These are phyloP conservation scores for Bipolaris sorokiniana DNA, from an alignment of 2,329 filamentous ascomycete genomes.

Conservation along the genomic window DNA sequence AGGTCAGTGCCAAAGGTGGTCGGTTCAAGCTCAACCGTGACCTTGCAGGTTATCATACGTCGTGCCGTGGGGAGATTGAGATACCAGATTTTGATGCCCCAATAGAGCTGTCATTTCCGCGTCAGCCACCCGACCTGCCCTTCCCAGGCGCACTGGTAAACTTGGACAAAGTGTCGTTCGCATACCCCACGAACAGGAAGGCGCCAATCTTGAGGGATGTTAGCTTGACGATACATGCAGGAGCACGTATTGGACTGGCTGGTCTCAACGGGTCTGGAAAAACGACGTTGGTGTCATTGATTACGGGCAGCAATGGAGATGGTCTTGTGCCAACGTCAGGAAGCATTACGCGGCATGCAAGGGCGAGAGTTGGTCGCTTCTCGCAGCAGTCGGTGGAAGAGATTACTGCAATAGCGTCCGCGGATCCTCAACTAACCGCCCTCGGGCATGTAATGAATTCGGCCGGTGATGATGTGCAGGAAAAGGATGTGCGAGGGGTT, in stretches of 20 bases:
- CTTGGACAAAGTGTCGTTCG: constrained; percentile 71
- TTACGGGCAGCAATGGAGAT: constrained; percentile 60
- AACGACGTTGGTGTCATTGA: constrained; percentile 74
- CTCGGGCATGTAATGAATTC: constrained; percentile 67
- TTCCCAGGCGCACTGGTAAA: constrained; percentile 78
- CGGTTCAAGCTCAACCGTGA: constrained; percentile 84
- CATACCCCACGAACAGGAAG: constrained; percentile 59
- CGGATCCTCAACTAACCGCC: constrained; percentile 65
- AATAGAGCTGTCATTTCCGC: constrained; percentile 64
- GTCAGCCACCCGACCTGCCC: constrained; percentile 70
- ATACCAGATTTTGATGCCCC: constrained; percentile 65
- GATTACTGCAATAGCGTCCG: constrained; percentile 63
- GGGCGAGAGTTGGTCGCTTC: constrained; percentile 75
- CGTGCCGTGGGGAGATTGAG: constrained; percentile 70
- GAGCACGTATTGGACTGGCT: constrained; percentile 75
- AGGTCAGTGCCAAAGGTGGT: constrained; percentile 73
- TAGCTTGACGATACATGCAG: constrained; percentile 71
- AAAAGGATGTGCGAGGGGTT: constrained; percentile 71
- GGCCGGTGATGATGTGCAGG: constrained; percentile 60
- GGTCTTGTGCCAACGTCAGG: constrained; percentile 64
- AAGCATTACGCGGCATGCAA: constrained; percentile 68
- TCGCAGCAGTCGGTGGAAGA: constrained; percentile 79
- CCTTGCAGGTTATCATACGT: constrained; percentile 58
- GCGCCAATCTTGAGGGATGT: constrained; percentile 65
- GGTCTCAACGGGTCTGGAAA: constrained; percentile 85